phyloP scores from a whole-genome alignment of 164 flowering plant species.

The Magnolia changhungtana region DNA sequence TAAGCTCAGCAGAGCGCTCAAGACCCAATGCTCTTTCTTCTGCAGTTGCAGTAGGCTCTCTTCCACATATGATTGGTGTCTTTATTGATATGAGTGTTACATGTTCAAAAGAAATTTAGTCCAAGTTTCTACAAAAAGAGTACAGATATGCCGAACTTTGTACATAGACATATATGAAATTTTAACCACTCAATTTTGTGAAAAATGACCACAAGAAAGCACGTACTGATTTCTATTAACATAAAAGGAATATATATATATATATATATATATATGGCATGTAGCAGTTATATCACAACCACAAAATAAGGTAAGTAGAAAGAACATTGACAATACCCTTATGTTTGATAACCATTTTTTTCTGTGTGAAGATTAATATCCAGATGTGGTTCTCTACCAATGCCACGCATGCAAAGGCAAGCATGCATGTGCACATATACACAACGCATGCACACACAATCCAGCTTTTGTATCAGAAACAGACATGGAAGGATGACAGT shows the following conservation, averaged over 20 bases:
- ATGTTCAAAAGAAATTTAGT: background rate
- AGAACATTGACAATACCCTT: background rate
- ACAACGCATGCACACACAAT: too few species aligned
- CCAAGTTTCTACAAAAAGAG: background rate
- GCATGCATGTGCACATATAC: too few species aligned
- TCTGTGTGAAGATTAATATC: too few species aligned
- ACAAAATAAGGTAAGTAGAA: background rate
- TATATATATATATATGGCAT: background rate
- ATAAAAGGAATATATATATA: too few species aligned
- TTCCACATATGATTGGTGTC: constrained; percentile 88
- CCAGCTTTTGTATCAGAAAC: too few species aligned
- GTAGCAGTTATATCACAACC: background rate
- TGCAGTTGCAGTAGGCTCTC: constrained; percentile 83
- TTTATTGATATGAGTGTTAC: constrained; percentile 16
- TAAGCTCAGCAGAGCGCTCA: constrained; percentile 83
- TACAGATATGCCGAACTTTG: background rate
- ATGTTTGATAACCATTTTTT: background rate
- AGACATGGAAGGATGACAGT: too few species aligned
- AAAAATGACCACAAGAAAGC: background rate
- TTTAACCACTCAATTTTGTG: background rate
- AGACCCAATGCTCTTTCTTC: constrained; percentile 68
- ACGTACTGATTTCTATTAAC: too few species aligned
- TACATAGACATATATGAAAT: background rate
- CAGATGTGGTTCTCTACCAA: too few species aligned
- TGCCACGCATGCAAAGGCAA: too few species aligned